A percentile compares a stretch with the other conserved stretches of the same genome.
Conservation (phyloP, 164 flowering plant genomes). For the Pachysandra terminalis region DNA sequence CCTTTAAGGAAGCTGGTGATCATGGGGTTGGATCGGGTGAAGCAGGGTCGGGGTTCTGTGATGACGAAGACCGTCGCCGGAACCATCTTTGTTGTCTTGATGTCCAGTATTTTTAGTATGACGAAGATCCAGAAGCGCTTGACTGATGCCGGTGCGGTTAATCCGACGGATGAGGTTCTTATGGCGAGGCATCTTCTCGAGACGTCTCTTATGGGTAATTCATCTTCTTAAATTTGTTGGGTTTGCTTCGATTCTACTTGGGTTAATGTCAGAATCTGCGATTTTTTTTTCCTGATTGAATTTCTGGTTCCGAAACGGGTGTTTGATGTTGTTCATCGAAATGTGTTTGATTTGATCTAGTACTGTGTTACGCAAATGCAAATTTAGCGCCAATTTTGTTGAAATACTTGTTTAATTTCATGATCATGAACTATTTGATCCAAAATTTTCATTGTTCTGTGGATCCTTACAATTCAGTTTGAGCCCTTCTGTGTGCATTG, state of each 20-base stretch:
- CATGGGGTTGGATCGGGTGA: slow-evolving; percentile 68
- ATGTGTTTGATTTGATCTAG: background rate
- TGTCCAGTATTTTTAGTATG: slow-evolving; percentile 53
- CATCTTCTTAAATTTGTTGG: background rate
- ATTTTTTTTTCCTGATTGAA: background rate
- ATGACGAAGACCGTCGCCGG: slow-evolving; percentile 73
- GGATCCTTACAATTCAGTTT: background rate
- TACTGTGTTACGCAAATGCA: background rate
- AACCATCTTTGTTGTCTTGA: slow-evolving; percentile 47
- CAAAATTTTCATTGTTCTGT: background rate
- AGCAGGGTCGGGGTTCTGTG: slow-evolving; percentile 74
- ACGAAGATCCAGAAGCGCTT: slow-evolving; percentile 54
- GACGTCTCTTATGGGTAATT: slow-evolving; percentile 84
- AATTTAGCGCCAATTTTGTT: background rate
- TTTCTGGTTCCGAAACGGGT: background rate
- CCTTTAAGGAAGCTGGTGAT: slow-evolving; percentile 76
- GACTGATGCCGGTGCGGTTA: slow-evolving; percentile 38
- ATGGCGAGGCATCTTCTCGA: slow-evolving; percentile 67
- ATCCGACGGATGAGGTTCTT: slow-evolving; percentile 86
- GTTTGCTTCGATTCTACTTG: background rate
- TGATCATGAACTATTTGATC: too few relatives aligned
- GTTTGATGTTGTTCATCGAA: background rate
- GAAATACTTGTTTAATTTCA: background rate
- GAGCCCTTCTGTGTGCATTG: too few relatives aligned
- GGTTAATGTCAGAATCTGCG: too few relatives aligned